Base-by-base conservation (phyloP, 306 rosid genomes). In the Rosa rugosa region DNA sequence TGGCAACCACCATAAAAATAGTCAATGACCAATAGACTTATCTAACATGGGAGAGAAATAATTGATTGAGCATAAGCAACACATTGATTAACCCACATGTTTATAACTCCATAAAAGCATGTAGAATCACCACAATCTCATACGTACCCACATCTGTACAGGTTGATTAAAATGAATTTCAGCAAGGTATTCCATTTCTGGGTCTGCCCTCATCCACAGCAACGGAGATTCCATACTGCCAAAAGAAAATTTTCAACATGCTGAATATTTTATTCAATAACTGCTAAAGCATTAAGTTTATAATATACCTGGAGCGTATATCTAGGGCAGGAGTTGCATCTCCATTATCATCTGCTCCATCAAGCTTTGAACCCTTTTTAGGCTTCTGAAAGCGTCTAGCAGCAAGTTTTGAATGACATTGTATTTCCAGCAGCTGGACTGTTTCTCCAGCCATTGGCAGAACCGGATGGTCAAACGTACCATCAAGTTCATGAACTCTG, bases 121-220 rank as follows among this genome's bases (percentile, higher is more conserved):
- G 18, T 27, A 46, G 66, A 71, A 36, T 54, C 42, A 47, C 53
- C n/a, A 77, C 38, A 81, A 76, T 72, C 44, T 83, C 63, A 81
- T 86, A 80, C 99, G 88, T 95, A 95, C 99, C 99, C 98, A 95
- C 99, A 95, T 95, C 94, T 95, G 99, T 78, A 95, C 78, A 62
- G 99, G 99, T 83, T 95, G 98, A 84, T 85, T 89, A 83, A 95
- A 93, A 78, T 90, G 89, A 91, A 90, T 84, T 85, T 93, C 94
- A 73, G 99, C 92, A 74, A 95, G 99, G 83, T 93, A 95, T 80
- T 95, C 99, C 97, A 93, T 93, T 85, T 93, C 99, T 54, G 99
- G 99, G 85, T 95, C 99, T 78, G 97, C 99, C 82, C 98, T 86
- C 86, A 95, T 86, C 99, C 99, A 95, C 80, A 91, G 85, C 79